phyloP scores from a whole-genome alignment of 768 basidiomycete species.

The Mycena venus region DNA sequence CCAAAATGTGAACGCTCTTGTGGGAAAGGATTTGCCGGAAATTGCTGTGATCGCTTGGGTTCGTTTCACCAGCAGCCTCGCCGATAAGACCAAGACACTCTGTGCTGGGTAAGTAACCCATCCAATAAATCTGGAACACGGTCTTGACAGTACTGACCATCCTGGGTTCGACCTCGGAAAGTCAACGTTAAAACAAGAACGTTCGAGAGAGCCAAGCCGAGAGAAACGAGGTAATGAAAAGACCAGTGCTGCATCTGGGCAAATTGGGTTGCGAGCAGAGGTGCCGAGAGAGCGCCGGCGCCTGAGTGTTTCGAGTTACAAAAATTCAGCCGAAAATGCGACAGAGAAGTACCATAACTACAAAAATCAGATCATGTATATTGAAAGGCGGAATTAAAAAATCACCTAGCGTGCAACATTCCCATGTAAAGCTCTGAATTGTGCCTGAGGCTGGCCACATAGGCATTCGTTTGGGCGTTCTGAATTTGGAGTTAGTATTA shows the following conservation, averaged over 20 bases:
- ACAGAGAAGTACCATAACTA: slow-evolving; percentile 56
- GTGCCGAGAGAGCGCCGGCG: slow-evolving; percentile 66
- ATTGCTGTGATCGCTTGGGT: slow-evolving; percentile 42
- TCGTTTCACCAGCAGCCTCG: slow-evolving; percentile 39
- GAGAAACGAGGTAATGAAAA: slow-evolving; percentile 71
- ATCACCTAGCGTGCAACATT: slow-evolving; percentile 57
- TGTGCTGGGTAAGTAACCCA: neutral
- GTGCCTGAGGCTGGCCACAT: slow-evolving; percentile 60
- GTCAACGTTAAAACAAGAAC: slow-evolving; percentile 36
- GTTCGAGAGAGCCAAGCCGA: slow-evolving; percentile 64
- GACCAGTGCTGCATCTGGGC: slow-evolving; percentile 66
- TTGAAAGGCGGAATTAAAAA: no score
- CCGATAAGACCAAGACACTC: slow-evolving; percentile 34
- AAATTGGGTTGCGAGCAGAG: slow-evolving; percentile 78
- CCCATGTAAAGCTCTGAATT: slow-evolving; percentile 65
- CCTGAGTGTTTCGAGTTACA: slow-evolving; percentile 31
- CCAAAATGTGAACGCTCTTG: slow-evolving; percentile 59
- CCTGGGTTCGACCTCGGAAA: slow-evolving; percentile 44
- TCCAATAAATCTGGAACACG: neutral
- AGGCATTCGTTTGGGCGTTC: slow-evolving; percentile 69
- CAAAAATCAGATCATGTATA: no score
- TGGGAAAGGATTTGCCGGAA: slow-evolving; percentile 62
- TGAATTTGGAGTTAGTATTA: slow-evolving; percentile 29
- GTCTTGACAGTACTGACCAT: slow-evolving; percentile 44
- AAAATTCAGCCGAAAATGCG: neutral